These are phyloP conservation scores for Xylogone sp. DNA, from an alignment of 2,329 filamentous ascomycete genomes.

Conservation along the genomic window DNA sequence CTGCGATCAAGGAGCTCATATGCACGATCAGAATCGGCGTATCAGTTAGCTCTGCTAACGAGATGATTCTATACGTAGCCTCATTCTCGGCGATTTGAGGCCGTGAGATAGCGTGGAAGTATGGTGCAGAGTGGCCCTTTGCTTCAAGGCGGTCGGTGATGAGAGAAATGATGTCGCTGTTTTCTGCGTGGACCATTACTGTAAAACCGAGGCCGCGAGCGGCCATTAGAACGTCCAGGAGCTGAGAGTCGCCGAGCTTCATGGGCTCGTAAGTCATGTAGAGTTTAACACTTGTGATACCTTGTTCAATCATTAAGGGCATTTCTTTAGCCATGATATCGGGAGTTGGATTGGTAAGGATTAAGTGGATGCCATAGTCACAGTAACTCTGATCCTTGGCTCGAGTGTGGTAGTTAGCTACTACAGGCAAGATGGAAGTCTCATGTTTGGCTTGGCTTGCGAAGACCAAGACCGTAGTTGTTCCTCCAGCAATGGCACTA, in stretches of 20 bases:
- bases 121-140: constrained; percentile 34
- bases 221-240: constrained; percentile 45
- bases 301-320: constrained; percentile 34
- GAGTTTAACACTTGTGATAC: constrained; percentile 45
- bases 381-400: constrained; percentile 44
- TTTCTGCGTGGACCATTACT: constrained; percentile 47
- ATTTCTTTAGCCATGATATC: constrained; percentile 38
- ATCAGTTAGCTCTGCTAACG: constrained; percentile 44
- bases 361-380: constrained; percentile 54
- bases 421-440: constrained; percentile 38
- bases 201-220: constrained; percentile 41
- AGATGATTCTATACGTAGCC: constrained; percentile 47
- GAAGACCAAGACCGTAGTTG: constrained; percentile 55
- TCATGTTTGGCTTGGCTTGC: constrained; percentile 48
- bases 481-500: constrained; percentile 50
- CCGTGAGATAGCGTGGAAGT: constrained; percentile 42
- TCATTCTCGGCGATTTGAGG: constrained; percentile 44
- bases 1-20: constrained; percentile 43
- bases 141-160: constrained; percentile 38
- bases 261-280: constrained; percentile 51
- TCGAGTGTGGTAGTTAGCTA: constrained; percentile 43
- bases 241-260: constrained; percentile 44
- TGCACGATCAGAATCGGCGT: constrained; percentile 51
- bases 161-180: constrained; percentile 40
- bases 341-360: constrained; percentile 41